These are phyloP conservation scores for Venturia effusa DNA, from an alignment of 2,329 filamentous ascomycete genomes.

Conservation along the genomic window DNA sequence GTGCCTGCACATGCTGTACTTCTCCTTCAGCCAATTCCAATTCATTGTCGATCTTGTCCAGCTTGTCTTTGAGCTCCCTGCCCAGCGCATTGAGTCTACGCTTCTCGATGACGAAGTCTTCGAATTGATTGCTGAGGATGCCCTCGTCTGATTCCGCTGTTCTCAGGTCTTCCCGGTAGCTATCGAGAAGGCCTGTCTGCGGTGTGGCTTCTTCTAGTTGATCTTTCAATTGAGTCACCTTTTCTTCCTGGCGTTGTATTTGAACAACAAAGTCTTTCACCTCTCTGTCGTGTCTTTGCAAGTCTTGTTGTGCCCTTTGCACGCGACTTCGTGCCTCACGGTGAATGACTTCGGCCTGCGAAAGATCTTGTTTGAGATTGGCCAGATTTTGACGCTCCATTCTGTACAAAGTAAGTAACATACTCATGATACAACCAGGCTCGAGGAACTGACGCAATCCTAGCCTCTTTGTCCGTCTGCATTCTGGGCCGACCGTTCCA, in stretches of 20 bases:
- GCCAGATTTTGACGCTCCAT: slow-evolving; percentile 37
- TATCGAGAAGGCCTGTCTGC: slow-evolving; percentile 43
- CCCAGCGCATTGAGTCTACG: slow-evolving; percentile 30
- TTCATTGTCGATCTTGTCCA: slow-evolving; percentile 10
- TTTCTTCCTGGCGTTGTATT: slow-evolving; percentile 50
- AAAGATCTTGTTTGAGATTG: slow-evolving; percentile 36
- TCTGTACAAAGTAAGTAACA: slow-evolving; percentile 12
- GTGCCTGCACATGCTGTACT: slow-evolving; percentile 19
- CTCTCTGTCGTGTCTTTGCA: slow-evolving; percentile 39
- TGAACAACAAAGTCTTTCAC: slow-evolving; percentile 41
- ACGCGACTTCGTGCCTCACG: slow-evolving; percentile 21
- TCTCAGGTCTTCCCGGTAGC: slow-evolving; percentile 44
- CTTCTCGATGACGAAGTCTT: slow-evolving; percentile 37
- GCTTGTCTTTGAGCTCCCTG: slow-evolving; percentile 16
- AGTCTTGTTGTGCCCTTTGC: slow-evolving; percentile 37
- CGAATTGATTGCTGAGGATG: slow-evolving; percentile 35
- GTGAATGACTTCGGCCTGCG: slow-evolving; percentile 17
- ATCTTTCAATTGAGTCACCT: slow-evolving; percentile 46
- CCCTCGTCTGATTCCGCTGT: slow-evolving; percentile 35
- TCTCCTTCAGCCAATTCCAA: slow-evolving; percentile 21
- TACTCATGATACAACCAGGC: background rate
- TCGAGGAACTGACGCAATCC: slow-evolving; percentile 34
- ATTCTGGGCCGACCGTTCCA: slow-evolving; percentile 55
- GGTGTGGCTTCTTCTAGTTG: slow-evolving; percentile 48
- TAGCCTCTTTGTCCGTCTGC: slow-evolving; percentile 62